phyloP scores from a whole-genome alignment of 768 basidiomycete genomes.

The Pulveroboletus sp. region DNA sequence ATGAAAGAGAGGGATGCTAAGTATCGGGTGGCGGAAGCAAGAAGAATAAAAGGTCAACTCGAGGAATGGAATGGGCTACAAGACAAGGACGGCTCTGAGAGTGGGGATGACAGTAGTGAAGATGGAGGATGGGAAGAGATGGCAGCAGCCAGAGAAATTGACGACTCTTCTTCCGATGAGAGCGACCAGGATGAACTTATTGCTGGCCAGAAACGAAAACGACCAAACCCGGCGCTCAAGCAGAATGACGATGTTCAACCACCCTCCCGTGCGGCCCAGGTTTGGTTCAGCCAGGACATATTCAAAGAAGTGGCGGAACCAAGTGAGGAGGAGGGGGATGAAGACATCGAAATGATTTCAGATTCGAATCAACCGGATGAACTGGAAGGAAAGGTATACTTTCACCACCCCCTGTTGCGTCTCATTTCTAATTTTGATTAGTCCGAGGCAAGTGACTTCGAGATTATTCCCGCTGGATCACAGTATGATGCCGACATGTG shows the following conservation, averaged over 20 bases:
- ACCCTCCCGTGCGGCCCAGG: constrained; percentile 55
- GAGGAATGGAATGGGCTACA: constrained; percentile 83
- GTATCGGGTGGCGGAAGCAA: constrained; percentile 75
- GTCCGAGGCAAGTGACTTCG: constrained; percentile 50
- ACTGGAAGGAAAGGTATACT: constrained; percentile 26
- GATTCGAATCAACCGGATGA: constrained; percentile 33
- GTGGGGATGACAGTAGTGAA: constrained; percentile 37
- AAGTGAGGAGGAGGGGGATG: constrained; percentile 26
- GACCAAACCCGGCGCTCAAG: constrained; percentile 35
- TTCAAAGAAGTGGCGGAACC: constrained; percentile 56
- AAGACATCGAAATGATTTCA: constrained; percentile 22
- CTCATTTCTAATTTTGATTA: constrained; percentile 15
- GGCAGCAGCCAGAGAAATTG: constrained; percentile 49
- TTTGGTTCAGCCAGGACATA: constrained; percentile 97
- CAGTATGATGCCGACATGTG: constrained; percentile 64
- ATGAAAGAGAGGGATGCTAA: constrained; percentile 84
- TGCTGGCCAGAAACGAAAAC: constrained; percentile 41
- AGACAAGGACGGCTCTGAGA: constrained; percentile 36
- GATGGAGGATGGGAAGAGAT: constrained; percentile 71
- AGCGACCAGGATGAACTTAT: constrained; percentile 38
- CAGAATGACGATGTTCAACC: constrained; percentile 34
- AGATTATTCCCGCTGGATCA: constrained; percentile 62
- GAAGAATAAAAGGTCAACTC: constrained; percentile 65
- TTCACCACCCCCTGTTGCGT: background rate
- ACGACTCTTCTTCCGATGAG: constrained; percentile 50